Conservation (phyloP, 2,329 filamentous ascomycete species). For the Arthrobotrys pseudoclavata region DNA sequence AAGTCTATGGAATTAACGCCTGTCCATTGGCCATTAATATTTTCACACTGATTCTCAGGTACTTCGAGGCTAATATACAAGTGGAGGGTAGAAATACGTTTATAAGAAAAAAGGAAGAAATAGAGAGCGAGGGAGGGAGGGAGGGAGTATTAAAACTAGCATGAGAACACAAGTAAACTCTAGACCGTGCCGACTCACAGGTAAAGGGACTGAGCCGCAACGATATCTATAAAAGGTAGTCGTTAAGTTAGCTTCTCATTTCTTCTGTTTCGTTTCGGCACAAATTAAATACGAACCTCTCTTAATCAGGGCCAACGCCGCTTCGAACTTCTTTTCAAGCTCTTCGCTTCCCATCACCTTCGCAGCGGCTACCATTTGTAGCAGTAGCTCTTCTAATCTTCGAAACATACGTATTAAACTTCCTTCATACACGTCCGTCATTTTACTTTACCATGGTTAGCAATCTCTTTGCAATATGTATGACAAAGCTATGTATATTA, state of each 20-base stretch:
- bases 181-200: constrained; percentile 71
- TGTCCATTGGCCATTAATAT: neutral
- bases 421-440: constrained; percentile 98
- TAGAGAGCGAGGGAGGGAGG: no score
- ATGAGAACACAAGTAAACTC: neutral
- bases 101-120: neutral
- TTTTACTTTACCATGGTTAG: constrained; percentile 76
- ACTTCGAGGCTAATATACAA: neutral
- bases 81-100: neutral
- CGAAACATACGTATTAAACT: constrained; percentile 96
- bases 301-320: constrained; percentile 84
- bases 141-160: neutral
- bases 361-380: constrained; percentile 93
- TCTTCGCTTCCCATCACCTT: constrained; percentile 99
- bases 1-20: neutral
- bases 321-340: constrained; percentile 90
- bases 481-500: constrained; percentile 62
- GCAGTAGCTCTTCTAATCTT: constrained; percentile 89
- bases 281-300: constrained; percentile 67
- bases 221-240: constrained; percentile 76
- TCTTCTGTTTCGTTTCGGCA: neutral
- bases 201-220: constrained; percentile 93
- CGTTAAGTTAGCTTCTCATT: constrained; percentile 8
- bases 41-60: neutral
- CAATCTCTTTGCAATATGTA: constrained; percentile 6